phyloP scores from a whole-genome alignment of 208 protist genomes.

The Wallacemonas rigidus region DNA sequence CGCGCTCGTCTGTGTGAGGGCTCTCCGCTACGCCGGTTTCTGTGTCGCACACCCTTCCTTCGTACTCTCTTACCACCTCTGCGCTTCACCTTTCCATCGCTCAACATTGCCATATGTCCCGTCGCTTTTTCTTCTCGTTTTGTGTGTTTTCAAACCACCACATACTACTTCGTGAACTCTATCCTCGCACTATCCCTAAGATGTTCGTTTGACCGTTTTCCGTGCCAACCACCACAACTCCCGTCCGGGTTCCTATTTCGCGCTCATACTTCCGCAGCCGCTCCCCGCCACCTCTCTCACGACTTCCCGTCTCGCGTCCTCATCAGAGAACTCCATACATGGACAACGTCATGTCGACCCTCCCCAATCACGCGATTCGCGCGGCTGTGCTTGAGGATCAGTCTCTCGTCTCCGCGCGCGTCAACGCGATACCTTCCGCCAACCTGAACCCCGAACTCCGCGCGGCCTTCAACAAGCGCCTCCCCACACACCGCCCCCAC shows the following conservation, averaged over 20 bases:
- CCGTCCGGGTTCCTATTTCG: not conserved
- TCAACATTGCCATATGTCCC: no score
- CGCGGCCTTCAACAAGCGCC: conserved; percentile 20
- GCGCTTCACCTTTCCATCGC: no score
- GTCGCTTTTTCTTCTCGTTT: no score
- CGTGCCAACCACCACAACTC: no score
- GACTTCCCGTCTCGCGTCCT: not conserved
- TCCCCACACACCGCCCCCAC: conserved; percentile 18
- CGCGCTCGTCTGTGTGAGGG: no score
- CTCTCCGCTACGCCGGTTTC: no score
- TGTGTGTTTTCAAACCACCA: no score
- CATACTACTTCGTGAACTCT: no score
- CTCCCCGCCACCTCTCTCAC: not conserved
- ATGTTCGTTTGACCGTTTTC: no score
- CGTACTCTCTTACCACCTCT: no score
- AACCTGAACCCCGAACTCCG: conserved; percentile 34
- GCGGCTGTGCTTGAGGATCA: conserved; percentile 9
- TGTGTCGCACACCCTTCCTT: no score
- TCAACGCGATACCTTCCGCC: conserved; percentile 15
- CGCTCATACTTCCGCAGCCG: not conserved
- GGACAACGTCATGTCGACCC: not conserved
- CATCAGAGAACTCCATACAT: not conserved
- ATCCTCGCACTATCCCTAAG: no score
- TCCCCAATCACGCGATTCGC: conserved; percentile 8
- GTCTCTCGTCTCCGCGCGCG: conserved; percentile 13